Base-by-base conservation (phyloP, 2,329 filamentous ascomycete genomes). In the Botrytis hyacinthi region DNA sequence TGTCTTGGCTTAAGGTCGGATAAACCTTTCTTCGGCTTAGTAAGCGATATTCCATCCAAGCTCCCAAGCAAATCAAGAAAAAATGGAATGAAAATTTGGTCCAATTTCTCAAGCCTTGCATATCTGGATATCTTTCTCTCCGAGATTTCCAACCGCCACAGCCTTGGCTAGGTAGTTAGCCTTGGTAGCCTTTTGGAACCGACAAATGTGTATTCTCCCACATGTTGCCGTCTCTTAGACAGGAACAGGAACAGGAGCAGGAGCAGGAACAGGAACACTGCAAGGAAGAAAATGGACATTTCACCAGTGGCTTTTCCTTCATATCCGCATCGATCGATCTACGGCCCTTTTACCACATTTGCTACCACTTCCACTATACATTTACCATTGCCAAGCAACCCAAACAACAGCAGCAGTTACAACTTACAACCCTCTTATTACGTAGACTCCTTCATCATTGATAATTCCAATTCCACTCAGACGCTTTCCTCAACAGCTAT, bases 381-480 rank as follows among this genome's bases (percentile, higher is more conserved):
- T 29, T 57, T 57, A 57, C 51, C 40, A n/a, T n/a, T 40, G 59
- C 59, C 59, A 61, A 62, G 60, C 37, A 42, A 18, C 60, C 14
- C 35, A 16, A n/a, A 40, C 4, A 62, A 40, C 35, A 62, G 35
- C 35, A n/a, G 14, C 16, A 62, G 35, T 18, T 42, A 42, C 40
- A 16, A 16, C 40, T n/a, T 32, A 8, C 37, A 22, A 57, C 35
- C 46, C n/a, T 67, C 32, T 54, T 57, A n/a, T 57, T 68, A 68
- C 48, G 18, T 68, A 57, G 12, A 68, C 66, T 57, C 66, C 65
- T 54, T 29, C 48, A 57, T 57, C 66, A 57, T 68, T 68, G 48
- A 57, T 42, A 68, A 42, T 42, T 16, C 3, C 22, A 16, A 42
- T 68, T 40, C 10, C 26, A 54, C 20, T 57, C 32, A 22, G 65